These are phyloP conservation scores for Phytophthora pluvialis DNA, from an alignment of 352 stramenopile species.

Conservation along the genomic window DNA sequence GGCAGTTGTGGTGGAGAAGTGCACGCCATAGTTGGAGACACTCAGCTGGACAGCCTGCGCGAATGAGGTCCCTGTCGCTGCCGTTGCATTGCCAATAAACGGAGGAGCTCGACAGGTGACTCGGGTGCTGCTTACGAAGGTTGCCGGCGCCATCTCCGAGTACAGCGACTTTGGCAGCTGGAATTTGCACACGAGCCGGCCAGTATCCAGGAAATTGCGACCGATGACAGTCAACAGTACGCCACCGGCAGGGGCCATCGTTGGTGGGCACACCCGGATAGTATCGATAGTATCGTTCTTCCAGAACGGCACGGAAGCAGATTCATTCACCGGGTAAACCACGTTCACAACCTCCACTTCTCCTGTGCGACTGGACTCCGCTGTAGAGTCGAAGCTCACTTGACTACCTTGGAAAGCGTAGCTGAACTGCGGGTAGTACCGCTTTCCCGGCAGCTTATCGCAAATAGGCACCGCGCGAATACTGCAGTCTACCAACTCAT, in stretches of 20 bases:
- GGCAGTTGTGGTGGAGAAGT: conserved; percentile 70
- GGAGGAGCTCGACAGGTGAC: conserved; percentile 80
- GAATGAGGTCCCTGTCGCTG: conserved; percentile 18
- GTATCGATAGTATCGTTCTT: conserved; percentile 96
- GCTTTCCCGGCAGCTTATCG: conserved; percentile 89
- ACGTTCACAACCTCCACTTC: conserved; percentile 92
- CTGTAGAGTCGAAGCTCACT: conserved; percentile 74
- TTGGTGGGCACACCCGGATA: conserved; percentile 85
- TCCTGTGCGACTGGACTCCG: conserved; percentile 69
- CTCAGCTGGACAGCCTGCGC: conserved; percentile 51
- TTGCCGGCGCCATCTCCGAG: conserved; percentile 40
- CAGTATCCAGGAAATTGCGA: conserved; percentile 93
- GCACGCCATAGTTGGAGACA: conserved; percentile 86
- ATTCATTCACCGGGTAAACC: conserved; percentile 94
- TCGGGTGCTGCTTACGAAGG: conserved; percentile 86
- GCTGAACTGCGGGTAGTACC: conserved; percentile 82
- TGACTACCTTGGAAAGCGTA: conserved; percentile 68
- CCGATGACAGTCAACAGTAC: conserved; percentile 93
- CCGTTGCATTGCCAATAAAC: conserved; percentile 44
- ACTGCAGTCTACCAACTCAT: conserved; percentile 88
- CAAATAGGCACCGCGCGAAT: conserved; percentile 93
- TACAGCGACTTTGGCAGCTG: conserved; percentile 31
- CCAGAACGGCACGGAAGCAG: conserved; percentile 83
- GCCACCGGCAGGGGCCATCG: conserved; percentile 44
- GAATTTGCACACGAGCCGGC: conserved; percentile 89